Conservation (phyloP, 129 eudicot species). For the Artemisia annua region DNA sequence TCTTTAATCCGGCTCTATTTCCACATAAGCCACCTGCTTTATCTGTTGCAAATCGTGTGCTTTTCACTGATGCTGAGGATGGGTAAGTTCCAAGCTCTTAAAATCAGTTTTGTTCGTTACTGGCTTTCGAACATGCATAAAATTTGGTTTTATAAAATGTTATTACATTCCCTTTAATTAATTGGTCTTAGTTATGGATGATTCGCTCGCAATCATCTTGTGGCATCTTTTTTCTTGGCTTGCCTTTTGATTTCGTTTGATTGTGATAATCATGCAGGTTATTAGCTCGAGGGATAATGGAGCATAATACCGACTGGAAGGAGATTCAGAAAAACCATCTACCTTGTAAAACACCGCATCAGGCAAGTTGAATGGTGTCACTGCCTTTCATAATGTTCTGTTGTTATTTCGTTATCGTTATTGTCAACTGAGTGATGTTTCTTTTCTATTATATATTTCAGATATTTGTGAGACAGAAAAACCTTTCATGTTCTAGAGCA, state of each 20-base stretch:
- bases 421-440: constrained; percentile 14
- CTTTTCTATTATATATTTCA: constrained; percentile 28
- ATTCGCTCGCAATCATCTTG: no score
- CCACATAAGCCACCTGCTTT: constrained; percentile 91
- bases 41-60: constrained; percentile 73
- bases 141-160: no score
- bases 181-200: no score
- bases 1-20: constrained; percentile 85
- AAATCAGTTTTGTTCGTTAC: neutral
- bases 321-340: constrained; percentile 76
- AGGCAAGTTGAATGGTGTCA: constrained; percentile 43
- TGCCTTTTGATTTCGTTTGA: constrained; percentile 13
- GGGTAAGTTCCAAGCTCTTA: constrained; percentile 57
- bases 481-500: constrained; percentile 87
- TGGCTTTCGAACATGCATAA: neutral
- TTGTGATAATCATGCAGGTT: constrained; percentile 52
- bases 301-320: constrained; percentile 87
- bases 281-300: constrained; percentile 86
- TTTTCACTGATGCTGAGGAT: constrained; percentile 95
- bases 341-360: constrained; percentile 92
- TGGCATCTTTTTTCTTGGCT: neutral
- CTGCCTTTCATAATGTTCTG: neutral
- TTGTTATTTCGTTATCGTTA: constrained; percentile 5
- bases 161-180: no score
- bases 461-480: constrained; percentile 97